Evolutionary conservation across 2,329 filamentous ascomycete genomes (phyloP).

Genomic region (Pestalotiopsis fici): DNA sequence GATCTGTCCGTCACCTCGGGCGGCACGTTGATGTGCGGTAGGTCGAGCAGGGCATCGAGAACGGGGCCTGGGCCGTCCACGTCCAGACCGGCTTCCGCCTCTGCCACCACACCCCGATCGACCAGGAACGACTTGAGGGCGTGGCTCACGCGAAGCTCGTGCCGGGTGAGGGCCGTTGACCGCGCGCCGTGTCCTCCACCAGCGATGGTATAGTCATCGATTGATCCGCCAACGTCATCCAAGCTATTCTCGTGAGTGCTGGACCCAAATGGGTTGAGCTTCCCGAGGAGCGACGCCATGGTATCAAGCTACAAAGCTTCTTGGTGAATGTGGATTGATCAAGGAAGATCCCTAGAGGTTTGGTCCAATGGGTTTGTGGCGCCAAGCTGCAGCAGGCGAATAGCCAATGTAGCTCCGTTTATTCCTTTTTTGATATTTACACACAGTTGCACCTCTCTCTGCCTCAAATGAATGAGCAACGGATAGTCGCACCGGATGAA

Average conservation of each 20-base stretch:
- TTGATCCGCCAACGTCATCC: constrained; percentile 54
- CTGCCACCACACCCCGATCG: constrained; percentile 50
- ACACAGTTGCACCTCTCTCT: not conserved
- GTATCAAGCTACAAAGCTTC: not conserved
- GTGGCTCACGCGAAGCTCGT: constrained; percentile 59
- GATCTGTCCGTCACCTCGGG: constrained; percentile 54
- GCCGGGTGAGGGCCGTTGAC: constrained; percentile 46
- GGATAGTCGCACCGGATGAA: not conserved
- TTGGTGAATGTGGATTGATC: not conserved
- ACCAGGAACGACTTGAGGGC: constrained; percentile 58
- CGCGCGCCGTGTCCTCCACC: constrained; percentile 60
- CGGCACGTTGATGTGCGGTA: constrained; percentile 60
- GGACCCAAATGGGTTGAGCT: constrained; percentile 39
- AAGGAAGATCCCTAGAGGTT: not conserved
- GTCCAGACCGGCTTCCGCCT: constrained; percentile 48
- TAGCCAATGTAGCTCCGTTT: not conserved
- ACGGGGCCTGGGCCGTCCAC: constrained; percentile 42
- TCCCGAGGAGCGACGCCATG: constrained; percentile 29
- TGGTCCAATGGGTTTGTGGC: not conserved
- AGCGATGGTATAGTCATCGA: constrained; percentile 52
- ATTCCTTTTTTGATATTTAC: not conserved
- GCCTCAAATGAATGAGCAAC: not conserved
- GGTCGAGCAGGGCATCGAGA: constrained; percentile 53
- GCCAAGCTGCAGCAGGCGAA: not conserved
- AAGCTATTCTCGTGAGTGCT: constrained; percentile 36